Evolutionary conservation across 768 basidiomycete genomes (phyloP).

Genomic region (Auriculariales sp.): DNA sequence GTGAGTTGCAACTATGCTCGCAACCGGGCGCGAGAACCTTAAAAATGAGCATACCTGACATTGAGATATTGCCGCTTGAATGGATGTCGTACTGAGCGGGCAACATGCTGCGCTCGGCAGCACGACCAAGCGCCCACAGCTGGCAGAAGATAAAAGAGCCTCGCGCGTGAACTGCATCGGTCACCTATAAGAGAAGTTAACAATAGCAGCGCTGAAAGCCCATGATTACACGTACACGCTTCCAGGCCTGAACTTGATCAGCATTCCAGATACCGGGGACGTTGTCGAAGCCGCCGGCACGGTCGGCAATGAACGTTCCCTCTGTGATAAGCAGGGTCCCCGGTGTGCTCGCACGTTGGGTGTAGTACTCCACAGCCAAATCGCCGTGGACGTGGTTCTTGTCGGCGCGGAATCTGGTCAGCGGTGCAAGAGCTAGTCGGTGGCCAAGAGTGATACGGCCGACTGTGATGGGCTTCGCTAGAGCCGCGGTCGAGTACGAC

Average conservation of each 20-base stretch:
- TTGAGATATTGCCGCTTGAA: neutral
- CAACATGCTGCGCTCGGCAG: slow-evolving; percentile 11
- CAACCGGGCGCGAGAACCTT: no score
- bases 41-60: no score
- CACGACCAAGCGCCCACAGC: slow-evolving; percentile 42
- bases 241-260: slow-evolving; percentile 45
- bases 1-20: no score
- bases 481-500: no score
- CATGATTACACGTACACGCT: slow-evolving; percentile 21
- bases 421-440: slow-evolving; percentile 12
- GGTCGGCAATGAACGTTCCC: slow-evolving; percentile 17
- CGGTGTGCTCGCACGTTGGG: slow-evolving; percentile 8
- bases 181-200: slow-evolving; percentile 24
- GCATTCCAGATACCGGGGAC: slow-evolving; percentile 53
- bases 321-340: slow-evolving; percentile 20
- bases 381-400: slow-evolving; percentile 8
- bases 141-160: slow-evolving; percentile 39
- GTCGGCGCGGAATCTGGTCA: slow-evolving; percentile 12
- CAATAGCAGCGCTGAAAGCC: neutral
- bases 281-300: slow-evolving; percentile 18
- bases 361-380: slow-evolving; percentile 8
- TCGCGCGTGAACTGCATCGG: slow-evolving; percentile 40
- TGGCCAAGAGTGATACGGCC: slow-evolving; percentile 9
- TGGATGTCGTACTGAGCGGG: neutral
- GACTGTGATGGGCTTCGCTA: slow-evolving; percentile 11